These are phyloP conservation scores for Bondarzewia mesenterica DNA, from an alignment of 1,284 basidiomycete genomes.

Conservation along the genomic window DNA sequence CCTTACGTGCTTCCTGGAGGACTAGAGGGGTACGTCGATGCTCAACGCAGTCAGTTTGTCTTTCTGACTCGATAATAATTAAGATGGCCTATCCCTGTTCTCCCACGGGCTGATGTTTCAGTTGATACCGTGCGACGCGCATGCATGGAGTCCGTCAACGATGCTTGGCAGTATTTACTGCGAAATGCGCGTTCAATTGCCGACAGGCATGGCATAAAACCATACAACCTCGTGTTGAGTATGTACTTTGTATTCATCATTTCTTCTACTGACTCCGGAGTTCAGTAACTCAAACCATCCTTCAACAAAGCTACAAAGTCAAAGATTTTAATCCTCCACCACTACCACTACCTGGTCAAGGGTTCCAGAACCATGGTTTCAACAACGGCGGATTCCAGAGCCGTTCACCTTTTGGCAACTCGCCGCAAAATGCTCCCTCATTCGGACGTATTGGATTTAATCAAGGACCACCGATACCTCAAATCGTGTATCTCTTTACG, in stretches of 20 bases:
- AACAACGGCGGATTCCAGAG: too few species aligned
- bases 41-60: background rate
- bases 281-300: constrained; percentile 6
- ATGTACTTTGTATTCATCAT: background rate
- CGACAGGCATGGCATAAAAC: constrained; percentile 1
- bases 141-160: constrained; percentile 2
- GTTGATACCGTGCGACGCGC: background rate
- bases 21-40: constrained; percentile 28
- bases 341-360: background rate
- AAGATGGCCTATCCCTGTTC: constrained; percentile 35
- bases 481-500: constrained; percentile 13
- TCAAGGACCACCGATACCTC: constrained; percentile 2
- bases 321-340: constrained; percentile 6
- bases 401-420: background rate
- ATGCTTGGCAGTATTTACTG: constrained; percentile 1
- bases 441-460: background rate
- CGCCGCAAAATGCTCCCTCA: background rate
- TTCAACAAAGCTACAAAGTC: constrained; percentile 7
- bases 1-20: constrained; percentile 23
- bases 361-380: background rate
- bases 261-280: background rate
- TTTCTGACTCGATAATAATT: background rate
- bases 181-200: constrained; percentile 14
- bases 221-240: constrained; percentile 3
- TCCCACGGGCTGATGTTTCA: constrained; percentile 21